Conservation (phyloP, 23 red algal species). For the Chondrus crispus region DNA sequence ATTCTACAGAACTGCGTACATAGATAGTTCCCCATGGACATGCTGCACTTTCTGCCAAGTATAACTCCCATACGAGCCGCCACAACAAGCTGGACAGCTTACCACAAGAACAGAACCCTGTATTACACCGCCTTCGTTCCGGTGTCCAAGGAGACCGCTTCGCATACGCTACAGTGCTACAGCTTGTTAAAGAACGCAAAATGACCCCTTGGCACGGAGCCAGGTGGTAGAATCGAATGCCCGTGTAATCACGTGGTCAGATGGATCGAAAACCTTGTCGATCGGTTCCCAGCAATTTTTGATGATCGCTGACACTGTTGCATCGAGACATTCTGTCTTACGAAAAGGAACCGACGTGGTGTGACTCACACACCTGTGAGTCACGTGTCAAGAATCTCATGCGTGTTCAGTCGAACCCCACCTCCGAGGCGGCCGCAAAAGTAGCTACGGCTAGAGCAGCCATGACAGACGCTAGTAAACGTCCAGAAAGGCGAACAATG, state of each 20-base stretch:
- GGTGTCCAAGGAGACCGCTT: slow-evolving; percentile 1
- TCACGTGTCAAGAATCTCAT: background rate
- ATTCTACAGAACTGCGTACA: background rate
- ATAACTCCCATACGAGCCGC: slow-evolving; percentile 1
- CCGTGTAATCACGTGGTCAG: slow-evolving; percentile 50
- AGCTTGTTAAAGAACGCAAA: background rate
- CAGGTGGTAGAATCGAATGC: slow-evolving; percentile 45
- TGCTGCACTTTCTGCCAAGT: slow-evolving; percentile 56
- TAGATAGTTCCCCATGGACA: slow-evolving; percentile 1
- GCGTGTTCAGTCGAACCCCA: slow-evolving; percentile 39
- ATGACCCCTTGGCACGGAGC: slow-evolving; percentile 11
- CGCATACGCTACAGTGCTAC: slow-evolving; percentile 22
- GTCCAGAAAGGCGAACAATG: slow-evolving; percentile 32
- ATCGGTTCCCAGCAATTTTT: slow-evolving; percentile 52
- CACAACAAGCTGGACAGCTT: background rate
- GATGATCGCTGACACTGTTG: slow-evolving; percentile 51
- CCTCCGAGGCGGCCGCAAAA: slow-evolving; percentile 17
- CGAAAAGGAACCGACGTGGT: slow-evolving; percentile 34
- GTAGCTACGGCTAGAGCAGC: slow-evolving; percentile 28
- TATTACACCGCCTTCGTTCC: slow-evolving; percentile 20
- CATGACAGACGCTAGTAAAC: background rate
- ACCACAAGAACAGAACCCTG: slow-evolving; percentile 20
- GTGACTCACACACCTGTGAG: slow-evolving; percentile 48
- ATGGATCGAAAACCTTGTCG: slow-evolving; percentile 54
- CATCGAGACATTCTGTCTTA: slow-evolving; percentile 46